A percentile compares a stretch with the other conserved stretches of the same genome.
Conservation (phyloP, 768 basidiomycete genomes). For the Rhizopogon vinicolor region DNA sequence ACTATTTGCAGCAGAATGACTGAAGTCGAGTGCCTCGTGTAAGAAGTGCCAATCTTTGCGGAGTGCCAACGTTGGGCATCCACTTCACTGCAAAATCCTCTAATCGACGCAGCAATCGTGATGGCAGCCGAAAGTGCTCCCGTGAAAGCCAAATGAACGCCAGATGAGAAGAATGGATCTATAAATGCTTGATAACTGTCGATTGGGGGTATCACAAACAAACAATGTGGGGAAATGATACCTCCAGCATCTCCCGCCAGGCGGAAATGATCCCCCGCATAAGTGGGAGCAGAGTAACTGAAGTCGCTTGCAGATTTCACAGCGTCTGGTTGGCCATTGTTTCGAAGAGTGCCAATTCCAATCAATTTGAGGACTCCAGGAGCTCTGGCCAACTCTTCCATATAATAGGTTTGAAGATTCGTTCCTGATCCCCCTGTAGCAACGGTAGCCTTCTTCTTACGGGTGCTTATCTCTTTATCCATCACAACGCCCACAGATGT, state of each 20-base stretch:
- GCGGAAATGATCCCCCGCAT: conserved; percentile 50
- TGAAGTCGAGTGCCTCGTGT: conserved; percentile 7
- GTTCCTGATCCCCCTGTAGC: conserved; percentile 28
- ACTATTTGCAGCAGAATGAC: conserved; percentile 47
- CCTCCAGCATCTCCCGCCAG: conserved; percentile 66
- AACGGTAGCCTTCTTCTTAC: too few species aligned
- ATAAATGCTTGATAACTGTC: too few species aligned
- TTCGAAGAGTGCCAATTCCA: conserved; percentile 18
- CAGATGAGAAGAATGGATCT: too few species aligned
- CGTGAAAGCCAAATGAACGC: too few species aligned
- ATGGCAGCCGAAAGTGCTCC: too few species aligned
- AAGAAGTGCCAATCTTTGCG: too few species aligned
- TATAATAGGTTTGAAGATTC: conserved; percentile 31
- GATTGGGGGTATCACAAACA: conserved; percentile 14
- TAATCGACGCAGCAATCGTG: too few species aligned
- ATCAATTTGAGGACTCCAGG: conserved; percentile 35
- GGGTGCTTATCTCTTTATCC: conserved; percentile 43
- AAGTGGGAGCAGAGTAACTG: conserved; percentile 56
- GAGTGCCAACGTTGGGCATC: too few species aligned
- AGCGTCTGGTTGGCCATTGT: not conserved
- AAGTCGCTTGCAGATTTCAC: conserved; percentile 51
- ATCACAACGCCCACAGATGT: conserved; percentile 61
- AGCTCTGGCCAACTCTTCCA: conserved; percentile 39
- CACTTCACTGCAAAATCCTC: too few species aligned
- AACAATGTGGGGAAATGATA: conserved; percentile 13